A percentile compares a stretch with the other conserved stretches of the same genome.
Conservation (phyloP, 306 rosid genomes). For the Dryas drummondii region DNA sequence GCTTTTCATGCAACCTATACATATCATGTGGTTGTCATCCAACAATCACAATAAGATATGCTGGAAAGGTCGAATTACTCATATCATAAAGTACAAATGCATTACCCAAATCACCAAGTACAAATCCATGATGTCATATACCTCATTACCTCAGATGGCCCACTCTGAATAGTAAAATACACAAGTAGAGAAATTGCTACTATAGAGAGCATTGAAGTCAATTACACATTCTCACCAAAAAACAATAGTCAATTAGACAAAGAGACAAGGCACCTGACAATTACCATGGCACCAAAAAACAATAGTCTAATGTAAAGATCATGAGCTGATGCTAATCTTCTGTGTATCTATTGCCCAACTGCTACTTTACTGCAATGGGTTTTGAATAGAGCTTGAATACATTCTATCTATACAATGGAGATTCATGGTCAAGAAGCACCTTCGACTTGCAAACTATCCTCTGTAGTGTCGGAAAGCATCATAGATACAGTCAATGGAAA, state of each 20-base stretch:
- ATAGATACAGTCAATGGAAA: slow-evolving; percentile 9
- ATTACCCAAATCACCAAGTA: not conserved
- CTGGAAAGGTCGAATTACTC: not conserved
- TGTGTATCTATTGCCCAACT: not conserved
- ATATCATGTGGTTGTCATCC: too few species aligned
- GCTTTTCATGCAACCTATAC: too few species aligned
- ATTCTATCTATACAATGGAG: not conserved
- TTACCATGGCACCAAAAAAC: not conserved
- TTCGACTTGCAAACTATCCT: slow-evolving; percentile 26
- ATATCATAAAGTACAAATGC: not conserved
- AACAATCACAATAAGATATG: not conserved
- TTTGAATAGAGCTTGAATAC: not conserved
- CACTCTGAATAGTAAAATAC: not conserved
- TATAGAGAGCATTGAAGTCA: not conserved
- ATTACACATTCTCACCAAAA: too few species aligned
- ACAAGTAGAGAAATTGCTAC: not conserved
- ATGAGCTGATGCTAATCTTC: too few species aligned
- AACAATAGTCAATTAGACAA: not conserved
- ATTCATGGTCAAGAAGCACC: slow-evolving; percentile 24
- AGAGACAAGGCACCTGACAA: not conserved
- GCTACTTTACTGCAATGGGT: not conserved
- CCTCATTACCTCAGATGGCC: not conserved
- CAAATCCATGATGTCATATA: too few species aligned
- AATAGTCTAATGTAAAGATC: not conserved
- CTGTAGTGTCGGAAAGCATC: slow-evolving; percentile 29